These are phyloP conservation scores for Adiantum capillusveneris DNA, from an alignment of 75 land plant genomes.

Conservation along the genomic window DNA sequence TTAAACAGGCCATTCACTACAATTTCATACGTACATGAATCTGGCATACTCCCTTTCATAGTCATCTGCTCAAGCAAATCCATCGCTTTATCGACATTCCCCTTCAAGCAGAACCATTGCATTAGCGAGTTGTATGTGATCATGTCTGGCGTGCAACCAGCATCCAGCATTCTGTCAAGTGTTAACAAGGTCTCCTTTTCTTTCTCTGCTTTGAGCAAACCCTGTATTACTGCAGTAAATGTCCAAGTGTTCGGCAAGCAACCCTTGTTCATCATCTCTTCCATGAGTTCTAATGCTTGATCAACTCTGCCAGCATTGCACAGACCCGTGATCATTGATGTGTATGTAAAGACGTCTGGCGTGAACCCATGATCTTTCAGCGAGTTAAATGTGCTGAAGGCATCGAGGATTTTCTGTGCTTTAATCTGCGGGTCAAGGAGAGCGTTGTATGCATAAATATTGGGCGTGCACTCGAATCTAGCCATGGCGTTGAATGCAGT, in stretches of 20 bases:
- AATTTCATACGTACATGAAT: conserved; percentile 35
- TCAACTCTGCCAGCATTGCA: conserved; percentile 47
- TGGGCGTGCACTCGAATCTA: conserved; percentile 28
- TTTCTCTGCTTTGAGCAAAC: conserved; percentile 35
- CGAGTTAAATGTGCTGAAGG: conserved; percentile 42
- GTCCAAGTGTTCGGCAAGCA: conserved; percentile 47
- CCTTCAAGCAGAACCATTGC: conserved; percentile 39
- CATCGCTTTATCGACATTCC: conserved; percentile 28
- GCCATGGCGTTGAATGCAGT: conserved; percentile 48
- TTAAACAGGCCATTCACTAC: conserved; percentile 34
- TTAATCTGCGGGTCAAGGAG: conserved; percentile 52
- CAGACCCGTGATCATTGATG: conserved; percentile 51
- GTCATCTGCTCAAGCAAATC: conserved; percentile 41
- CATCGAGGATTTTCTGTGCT: conserved; percentile 46
- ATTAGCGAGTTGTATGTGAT: conserved; percentile 52
- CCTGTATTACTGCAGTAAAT: conserved; percentile 39
- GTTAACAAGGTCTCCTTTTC: conserved; percentile 40
- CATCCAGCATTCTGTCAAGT: conserved; percentile 35
- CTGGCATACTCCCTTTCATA: conserved; percentile 41
- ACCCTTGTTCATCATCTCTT: conserved; percentile 37
- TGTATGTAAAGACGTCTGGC: conserved; percentile 59
- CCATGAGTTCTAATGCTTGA: conserved; percentile 56
- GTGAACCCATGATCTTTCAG: conserved; percentile 53
- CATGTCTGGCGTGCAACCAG: conserved; percentile 35
- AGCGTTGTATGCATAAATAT: conserved; percentile 53